Evolutionary conservation across 2,329 filamentous ascomycete species (phyloP).

Genomic region (Beauveria australis): DNA sequence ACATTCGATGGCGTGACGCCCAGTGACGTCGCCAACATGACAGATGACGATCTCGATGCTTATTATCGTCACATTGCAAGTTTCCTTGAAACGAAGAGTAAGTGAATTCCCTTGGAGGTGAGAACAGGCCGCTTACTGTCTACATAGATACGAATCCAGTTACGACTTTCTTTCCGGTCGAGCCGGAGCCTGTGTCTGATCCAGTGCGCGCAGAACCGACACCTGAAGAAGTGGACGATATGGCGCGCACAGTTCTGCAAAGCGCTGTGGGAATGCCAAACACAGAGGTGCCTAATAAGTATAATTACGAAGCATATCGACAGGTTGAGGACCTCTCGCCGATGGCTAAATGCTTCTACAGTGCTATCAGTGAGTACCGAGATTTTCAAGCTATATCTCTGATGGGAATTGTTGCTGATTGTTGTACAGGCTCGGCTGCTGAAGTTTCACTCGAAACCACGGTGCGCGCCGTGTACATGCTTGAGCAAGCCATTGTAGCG

Average conservation of each 20-base stretch:
- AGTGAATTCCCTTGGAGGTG: background rate
- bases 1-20: slow-evolving; percentile 49
- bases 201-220: slow-evolving; percentile 15
- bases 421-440: slow-evolving; percentile 21
- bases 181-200: slow-evolving; percentile 16
- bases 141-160: slow-evolving; percentile 21
- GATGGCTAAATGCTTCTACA: slow-evolving; percentile 24
- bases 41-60: slow-evolving; percentile 50
- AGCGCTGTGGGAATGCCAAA: slow-evolving; percentile 10
- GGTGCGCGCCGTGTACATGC: slow-evolving; percentile 29
- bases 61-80: slow-evolving; percentile 46
- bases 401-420: slow-evolving; percentile 10
- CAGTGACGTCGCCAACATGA: slow-evolving; percentile 54
- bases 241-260: slow-evolving; percentile 16
- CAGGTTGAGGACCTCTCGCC: slow-evolving; percentile 24
- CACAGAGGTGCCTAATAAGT: background rate
- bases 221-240: slow-evolving; percentile 20
- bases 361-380: slow-evolving; percentile 22
- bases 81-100: slow-evolving; percentile 26
- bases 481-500: slow-evolving; percentile 26
- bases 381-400: background rate
- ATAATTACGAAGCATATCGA: slow-evolving; percentile 24
- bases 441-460: slow-evolving; percentile 27
- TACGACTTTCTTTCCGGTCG: slow-evolving; percentile 28
- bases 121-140: background rate